Base-by-base conservation (phyloP, 2,329 filamentous ascomycete species). In the Curvularia sp. region DNA sequence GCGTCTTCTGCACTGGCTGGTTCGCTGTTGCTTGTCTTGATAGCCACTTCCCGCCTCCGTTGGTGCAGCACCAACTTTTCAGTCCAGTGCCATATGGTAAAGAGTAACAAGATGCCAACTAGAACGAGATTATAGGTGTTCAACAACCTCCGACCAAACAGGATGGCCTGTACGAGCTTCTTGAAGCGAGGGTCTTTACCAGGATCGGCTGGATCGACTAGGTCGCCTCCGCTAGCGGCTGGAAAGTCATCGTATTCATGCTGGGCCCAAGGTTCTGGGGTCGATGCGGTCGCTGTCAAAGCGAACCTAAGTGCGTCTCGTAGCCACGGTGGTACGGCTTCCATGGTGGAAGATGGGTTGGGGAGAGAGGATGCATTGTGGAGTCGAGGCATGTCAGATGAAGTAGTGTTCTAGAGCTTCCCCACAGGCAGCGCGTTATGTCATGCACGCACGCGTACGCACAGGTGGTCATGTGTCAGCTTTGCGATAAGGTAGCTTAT, bases 91-190 rank as follows among this genome's bases (percentile, higher is more conserved):
- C 73, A 75, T 13, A 64, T 57, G 0, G 78, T 72, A 54, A 79
- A 77, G 2, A 75, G 35, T 1, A 77, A 24, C 38, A 82, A 60
- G 9, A 81, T 61, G 1, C 60, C 73, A 2, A 79, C 26, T 22
- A 81, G 57, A 1, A 77, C 76, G 2, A 73, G 39, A 53, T 82
- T 80, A 51, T 81, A 82, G 0, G 72, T 77, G 9, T 71, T 51
- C 15, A 80, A 55, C 20, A 81, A 74, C 41, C 66, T 66, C 53
- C 78, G 64, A 4, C 75, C 75, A 61, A 75, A 81, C 31, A 76
- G 46, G n/a, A 79, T 72, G 10, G 69, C 75, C 39, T 77, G 72
- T 10, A 78, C 71, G 6, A 78, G 62, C 53, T 72, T 73, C 44
- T 68, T 62, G 51, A 77, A 75, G 26, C 74, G 62, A 5, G 75